phyloP scores from a whole-genome alignment of 306 rosid species.

The Cicer chorassanicum region DNA sequence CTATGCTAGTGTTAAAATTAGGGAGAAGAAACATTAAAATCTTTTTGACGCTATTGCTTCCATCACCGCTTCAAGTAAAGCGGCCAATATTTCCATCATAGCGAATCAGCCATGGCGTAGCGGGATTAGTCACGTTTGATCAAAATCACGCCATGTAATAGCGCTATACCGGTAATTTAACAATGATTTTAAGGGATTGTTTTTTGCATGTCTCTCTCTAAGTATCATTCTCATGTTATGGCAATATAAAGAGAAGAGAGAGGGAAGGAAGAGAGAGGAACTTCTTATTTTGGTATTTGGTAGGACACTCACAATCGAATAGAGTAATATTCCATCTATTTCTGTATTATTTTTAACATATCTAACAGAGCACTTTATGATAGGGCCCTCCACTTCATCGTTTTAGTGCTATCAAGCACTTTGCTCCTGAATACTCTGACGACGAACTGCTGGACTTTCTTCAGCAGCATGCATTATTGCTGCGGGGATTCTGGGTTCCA shows the following conservation, averaged over 20 bases:
- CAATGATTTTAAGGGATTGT: neutral
- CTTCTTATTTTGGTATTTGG: constrained; percentile 26
- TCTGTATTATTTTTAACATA: constrained; percentile 18
- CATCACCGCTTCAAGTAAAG: too few species aligned
- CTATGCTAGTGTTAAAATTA: too few species aligned
- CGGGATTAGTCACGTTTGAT: too few species aligned
- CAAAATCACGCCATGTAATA: too few species aligned
- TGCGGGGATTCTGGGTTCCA: constrained; percentile 85
- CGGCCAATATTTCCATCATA: too few species aligned
- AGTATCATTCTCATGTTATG: constrained; percentile 19
- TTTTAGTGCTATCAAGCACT: constrained; percentile 75
- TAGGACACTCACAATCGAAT: neutral
- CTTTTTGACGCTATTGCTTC: too few species aligned
- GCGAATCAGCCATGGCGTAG: too few species aligned
- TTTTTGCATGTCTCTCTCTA: neutral
- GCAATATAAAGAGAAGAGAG: constrained; percentile 5
- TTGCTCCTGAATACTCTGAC: constrained; percentile 66
- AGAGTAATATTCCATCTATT: constrained; percentile 18
- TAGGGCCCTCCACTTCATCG: constrained; percentile 73
- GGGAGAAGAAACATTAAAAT: too few species aligned
- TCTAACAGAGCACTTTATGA: constrained; percentile 38
- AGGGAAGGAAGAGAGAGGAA: neutral
- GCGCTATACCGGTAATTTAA: too few species aligned
- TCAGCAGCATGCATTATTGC: constrained; percentile 61
- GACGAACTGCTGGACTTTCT: constrained; percentile 66